These are phyloP conservation scores for Coemansia sp. DNA, from an alignment of 192 early-diverging fungal species.

Conservation along the genomic window DNA sequence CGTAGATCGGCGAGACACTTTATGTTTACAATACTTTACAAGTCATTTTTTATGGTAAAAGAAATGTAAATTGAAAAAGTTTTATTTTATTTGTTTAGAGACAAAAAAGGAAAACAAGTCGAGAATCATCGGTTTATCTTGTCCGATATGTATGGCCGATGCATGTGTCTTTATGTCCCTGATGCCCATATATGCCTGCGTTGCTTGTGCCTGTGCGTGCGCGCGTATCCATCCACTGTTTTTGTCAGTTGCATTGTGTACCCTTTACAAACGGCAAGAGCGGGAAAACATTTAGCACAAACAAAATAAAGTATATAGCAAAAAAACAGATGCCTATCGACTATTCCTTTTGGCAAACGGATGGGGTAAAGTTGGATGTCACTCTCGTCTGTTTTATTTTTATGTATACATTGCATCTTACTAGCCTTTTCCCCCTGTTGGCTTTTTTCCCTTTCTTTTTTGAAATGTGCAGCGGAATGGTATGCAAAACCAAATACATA, in stretches of 20 bases:
- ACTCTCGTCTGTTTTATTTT: no score
- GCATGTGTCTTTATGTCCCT: slow-evolving; percentile 8
- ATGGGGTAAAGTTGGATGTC: no score
- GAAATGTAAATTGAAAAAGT: background rate
- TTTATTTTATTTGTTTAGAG: background rate
- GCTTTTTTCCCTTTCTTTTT: background rate
- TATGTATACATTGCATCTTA: no score
- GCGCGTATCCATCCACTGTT: background rate
- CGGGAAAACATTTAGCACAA: no score
- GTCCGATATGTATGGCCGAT: slow-evolving; percentile 18
- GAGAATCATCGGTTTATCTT: no score
- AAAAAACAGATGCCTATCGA: no score
- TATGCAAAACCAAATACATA: no score
- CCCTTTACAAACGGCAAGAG: no score
- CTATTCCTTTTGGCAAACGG: no score
- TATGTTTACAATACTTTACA: background rate
- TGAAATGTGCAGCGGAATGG: background rate
- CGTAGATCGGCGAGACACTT: background rate
- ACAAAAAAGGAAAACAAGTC: no score
- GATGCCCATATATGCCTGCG: slow-evolving; percentile 5
- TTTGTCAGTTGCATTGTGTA: no score
- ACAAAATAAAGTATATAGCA: background rate
- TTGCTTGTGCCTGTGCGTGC: background rate
- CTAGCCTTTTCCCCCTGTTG: no score
- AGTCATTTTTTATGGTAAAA: background rate